A percentile compares a stretch with the other conserved stretches of the same genome.
Evolutionary conservation across 2,329 filamentous ascomycete genomes (phyloP).

Genomic region (Purpureocillium takamizusanense): DNA sequence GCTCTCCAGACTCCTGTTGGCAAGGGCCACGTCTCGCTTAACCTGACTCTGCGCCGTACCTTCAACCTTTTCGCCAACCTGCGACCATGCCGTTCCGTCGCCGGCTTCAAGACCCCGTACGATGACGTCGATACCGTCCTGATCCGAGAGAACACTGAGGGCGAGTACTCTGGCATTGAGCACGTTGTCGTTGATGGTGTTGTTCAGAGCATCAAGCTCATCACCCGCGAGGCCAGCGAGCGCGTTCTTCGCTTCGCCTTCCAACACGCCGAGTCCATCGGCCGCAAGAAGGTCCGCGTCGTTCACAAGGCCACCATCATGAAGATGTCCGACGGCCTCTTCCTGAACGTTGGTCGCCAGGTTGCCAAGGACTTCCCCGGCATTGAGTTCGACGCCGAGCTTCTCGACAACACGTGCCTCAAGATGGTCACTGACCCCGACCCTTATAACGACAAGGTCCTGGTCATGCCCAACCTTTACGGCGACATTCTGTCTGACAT

Average conservation of each 20-base stretch:
- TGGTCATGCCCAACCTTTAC: constrained; percentile 97
- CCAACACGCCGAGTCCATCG: constrained; percentile 90
- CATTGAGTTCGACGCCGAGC: constrained; percentile 94
- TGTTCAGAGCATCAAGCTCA: constrained; percentile 99
- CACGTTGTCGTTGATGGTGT: constrained; percentile 96
- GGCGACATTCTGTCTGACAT: constrained; percentile 99
- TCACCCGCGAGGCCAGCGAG: constrained; percentile 90
- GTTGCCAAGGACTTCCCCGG: constrained; percentile 92
- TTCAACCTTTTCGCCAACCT: constrained; percentile 99
- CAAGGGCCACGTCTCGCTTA: constrained; percentile 98
- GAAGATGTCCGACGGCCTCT: constrained; percentile 99
- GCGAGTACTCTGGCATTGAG: constrained; percentile 98
- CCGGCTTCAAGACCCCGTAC: constrained; percentile 97
- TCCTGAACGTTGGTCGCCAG: constrained; percentile 77
- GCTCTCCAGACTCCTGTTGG: constrained; percentile 72
- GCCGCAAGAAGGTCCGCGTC: constrained; percentile 92
- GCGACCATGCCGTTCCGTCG: constrained; percentile 92
- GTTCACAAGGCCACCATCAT: constrained; percentile 99
- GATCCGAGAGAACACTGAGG: constrained; percentile 99
- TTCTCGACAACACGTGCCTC: constrained; percentile 98
- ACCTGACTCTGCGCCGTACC: constrained; percentile 94
- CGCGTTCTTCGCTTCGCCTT: constrained; percentile 95
- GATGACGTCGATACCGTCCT: constrained; percentile 94
- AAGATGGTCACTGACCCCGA: constrained; percentile 96
- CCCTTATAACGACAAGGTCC: constrained; percentile 98